Conservation (phyloP, 2,329 filamentous ascomycete genomes). For the Fusarium burgessii region DNA sequence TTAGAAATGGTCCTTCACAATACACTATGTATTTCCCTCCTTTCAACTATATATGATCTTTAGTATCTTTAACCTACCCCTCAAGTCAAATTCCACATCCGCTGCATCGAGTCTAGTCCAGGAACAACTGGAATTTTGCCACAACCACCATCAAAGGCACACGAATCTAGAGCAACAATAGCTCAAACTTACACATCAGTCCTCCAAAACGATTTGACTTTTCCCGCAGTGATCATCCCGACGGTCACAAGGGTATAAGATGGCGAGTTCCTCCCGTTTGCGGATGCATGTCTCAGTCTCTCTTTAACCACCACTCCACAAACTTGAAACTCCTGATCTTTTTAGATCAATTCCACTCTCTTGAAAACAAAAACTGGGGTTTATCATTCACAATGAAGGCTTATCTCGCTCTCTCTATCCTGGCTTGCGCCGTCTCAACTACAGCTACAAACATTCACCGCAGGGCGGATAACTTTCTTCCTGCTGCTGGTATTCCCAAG, state of each 20-base stretch:
- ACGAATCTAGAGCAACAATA: conserved; percentile 21
- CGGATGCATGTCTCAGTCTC: conserved; percentile 16
- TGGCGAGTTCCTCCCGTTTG: conserved; percentile 2
- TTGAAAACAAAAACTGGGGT: neutral
- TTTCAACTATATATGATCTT: rapidly evolving
- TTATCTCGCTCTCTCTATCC: conserved; percentile 16
- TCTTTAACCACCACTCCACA: conserved; percentile 19
- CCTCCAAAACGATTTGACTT: neutral
- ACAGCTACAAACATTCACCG: conserved; percentile 22
- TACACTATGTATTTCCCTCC: rapidly evolving
- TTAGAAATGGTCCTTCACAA: rapidly evolving
- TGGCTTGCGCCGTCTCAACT: conserved; percentile 30
- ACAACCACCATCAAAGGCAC: neutral
- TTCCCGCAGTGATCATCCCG: neutral
- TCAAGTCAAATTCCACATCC: neutral
- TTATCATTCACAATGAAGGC: conserved; percentile 27
- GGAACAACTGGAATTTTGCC: conserved; percentile 37
- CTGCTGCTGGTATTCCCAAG: conserved; percentile 23
- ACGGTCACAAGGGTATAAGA: conserved; percentile 14
- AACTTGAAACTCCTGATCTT: conserved; percentile 21
- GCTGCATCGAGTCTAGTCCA: conserved; percentile 30
- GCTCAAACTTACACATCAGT: conserved; percentile 8
- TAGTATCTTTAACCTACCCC: rapidly evolving
- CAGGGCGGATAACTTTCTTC: conserved; percentile 15
- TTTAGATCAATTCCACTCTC: conserved; percentile 20